Conservation (phyloP, 1,284 basidiomycete species). For the Tylopilus orsonianus region DNA sequence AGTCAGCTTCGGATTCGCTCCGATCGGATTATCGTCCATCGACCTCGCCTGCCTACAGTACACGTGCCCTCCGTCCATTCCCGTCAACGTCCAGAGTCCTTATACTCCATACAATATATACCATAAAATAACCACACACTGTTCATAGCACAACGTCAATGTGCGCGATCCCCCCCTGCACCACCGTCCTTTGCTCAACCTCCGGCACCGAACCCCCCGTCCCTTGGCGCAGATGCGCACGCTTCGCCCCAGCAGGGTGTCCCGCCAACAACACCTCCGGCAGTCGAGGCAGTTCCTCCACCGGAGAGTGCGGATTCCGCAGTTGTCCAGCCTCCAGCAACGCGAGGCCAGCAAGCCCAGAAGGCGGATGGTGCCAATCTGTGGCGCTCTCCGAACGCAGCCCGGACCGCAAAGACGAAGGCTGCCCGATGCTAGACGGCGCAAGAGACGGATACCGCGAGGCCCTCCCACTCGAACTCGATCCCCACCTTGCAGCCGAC, state of each 20-base stretch:
- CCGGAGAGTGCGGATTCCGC: conserved; percentile 28
- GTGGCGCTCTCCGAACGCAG: conserved; percentile 13
- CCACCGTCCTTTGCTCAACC: conserved; percentile 24
- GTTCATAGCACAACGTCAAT: conserved; percentile 30
- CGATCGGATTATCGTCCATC: conserved; percentile 32
- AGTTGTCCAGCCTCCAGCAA: conserved; percentile 13
- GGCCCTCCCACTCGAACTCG: conserved; percentile 17
- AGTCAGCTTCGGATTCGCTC: conserved; percentile 17
- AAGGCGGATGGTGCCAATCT: conserved; percentile 30
- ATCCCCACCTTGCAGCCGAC: conserved; percentile 15
- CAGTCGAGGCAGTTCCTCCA: conserved; percentile 9
- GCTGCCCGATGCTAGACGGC: conserved; percentile 16
- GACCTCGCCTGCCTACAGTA: too few relatives aligned
- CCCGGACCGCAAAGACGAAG: conserved; percentile 14
- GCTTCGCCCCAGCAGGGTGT: conserved; percentile 1
- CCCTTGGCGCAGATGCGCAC: conserved; percentile 24
- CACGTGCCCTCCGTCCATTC: conserved; percentile 16
- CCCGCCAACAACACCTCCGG: background rate
- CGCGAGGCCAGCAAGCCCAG: conserved; percentile 24
- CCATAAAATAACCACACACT: conserved; percentile 12
- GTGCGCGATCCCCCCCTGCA: conserved; percentile 25
- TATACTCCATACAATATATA: conserved; percentile 17
- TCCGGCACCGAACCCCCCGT: conserved; percentile 22
- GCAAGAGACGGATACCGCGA: conserved; percentile 34
- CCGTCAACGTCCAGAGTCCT: too few relatives aligned